A percentile compares a stretch with the other conserved stretches of the same genome.
phyloP scores from a whole-genome alignment of 1,284 basidiomycete genomes.

The Quambalaria eucalypti region DNA sequence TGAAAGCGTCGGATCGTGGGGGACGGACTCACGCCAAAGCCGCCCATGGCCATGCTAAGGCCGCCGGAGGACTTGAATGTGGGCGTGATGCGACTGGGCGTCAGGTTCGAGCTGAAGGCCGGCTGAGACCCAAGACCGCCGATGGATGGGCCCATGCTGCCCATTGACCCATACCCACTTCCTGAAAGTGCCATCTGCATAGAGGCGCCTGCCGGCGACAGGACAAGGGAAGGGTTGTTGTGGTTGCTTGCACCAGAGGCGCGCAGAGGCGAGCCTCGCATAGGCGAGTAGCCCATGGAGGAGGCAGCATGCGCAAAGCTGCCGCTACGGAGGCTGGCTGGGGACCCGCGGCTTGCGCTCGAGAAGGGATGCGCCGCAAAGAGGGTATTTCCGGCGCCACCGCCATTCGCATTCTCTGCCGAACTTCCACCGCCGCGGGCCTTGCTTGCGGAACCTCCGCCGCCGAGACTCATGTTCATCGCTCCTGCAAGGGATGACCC shows the following conservation, averaged over 20 bases:
- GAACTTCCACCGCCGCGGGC: too few relatives aligned
- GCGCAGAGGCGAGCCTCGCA: neutral
- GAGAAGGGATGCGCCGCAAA: too few relatives aligned
- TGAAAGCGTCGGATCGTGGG: neutral
- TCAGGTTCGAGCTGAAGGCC: neutral
- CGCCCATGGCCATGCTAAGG: neutral
- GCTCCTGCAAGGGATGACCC: neutral
- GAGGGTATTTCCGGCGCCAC: too few relatives aligned
- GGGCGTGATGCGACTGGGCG: neutral
- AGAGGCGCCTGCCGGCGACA: neutral
- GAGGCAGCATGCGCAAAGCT: too few relatives aligned
- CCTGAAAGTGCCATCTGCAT: neutral
- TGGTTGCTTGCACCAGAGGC: too few relatives aligned
- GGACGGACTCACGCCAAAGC: slow-evolving; percentile 1
- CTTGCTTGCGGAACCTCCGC: too few relatives aligned
- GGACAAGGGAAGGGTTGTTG: too few relatives aligned
- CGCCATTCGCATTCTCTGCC: too few relatives aligned
- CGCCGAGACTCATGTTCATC: neutral
- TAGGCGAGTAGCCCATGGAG: too few relatives aligned
- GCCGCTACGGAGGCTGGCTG: too few relatives aligned
- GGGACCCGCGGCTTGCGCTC: too few relatives aligned
- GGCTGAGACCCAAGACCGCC: neutral
- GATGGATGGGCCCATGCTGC: neutral
- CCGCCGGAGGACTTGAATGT: neutral
- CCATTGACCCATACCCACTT: too few relatives aligned